Conservation (phyloP, 371 early-diverging fungal genomes). For the Rhizomucor pusillus region DNA sequence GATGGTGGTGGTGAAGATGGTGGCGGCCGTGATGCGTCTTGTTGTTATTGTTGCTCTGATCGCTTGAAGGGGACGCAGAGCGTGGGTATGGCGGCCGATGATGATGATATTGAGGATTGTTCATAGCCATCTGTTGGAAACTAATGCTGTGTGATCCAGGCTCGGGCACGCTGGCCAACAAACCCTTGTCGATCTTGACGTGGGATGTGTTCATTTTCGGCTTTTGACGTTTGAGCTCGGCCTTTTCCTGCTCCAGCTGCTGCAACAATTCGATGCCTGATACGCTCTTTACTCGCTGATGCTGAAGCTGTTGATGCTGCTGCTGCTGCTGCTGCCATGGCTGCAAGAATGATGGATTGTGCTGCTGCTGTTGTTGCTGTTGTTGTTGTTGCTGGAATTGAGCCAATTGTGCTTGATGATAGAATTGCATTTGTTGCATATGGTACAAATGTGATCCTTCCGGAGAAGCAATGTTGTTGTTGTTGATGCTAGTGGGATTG, state of each 20-base stretch:
- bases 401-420: slow-evolving; percentile 25
- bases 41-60: background rate
- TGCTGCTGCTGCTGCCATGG: slow-evolving; percentile 14
- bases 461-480: slow-evolving; percentile 9
- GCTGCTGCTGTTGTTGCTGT: slow-evolving; percentile 2
- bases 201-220: slow-evolving; percentile 35
- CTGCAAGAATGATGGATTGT: slow-evolving; percentile 10
- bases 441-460: slow-evolving; percentile 26
- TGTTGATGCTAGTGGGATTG: slow-evolving; percentile 1
- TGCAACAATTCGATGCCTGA: slow-evolving; percentile 47
- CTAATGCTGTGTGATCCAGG: slow-evolving; percentile 43
- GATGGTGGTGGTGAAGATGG: background rate
- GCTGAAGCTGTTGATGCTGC: background rate
- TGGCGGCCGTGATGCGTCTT: background rate
- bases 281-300: slow-evolving; percentile 27
- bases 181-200: slow-evolving; percentile 41
- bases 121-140: slow-evolving; percentile 36
- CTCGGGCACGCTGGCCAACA: slow-evolving; percentile 41
- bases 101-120: slow-evolving; percentile 10
- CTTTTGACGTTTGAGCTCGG: slow-evolving; percentile 33
- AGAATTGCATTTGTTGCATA: slow-evolving; percentile 28
- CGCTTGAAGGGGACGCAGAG: background rate
- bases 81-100: slow-evolving; percentile 1
- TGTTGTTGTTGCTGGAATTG: slow-evolving; percentile 28
- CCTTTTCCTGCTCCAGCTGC: slow-evolving; percentile 46